These are phyloP conservation scores for Paramarasmius palmivorus DNA, from an alignment of 1,284 basidiomycete genomes.

Conservation along the genomic window DNA sequence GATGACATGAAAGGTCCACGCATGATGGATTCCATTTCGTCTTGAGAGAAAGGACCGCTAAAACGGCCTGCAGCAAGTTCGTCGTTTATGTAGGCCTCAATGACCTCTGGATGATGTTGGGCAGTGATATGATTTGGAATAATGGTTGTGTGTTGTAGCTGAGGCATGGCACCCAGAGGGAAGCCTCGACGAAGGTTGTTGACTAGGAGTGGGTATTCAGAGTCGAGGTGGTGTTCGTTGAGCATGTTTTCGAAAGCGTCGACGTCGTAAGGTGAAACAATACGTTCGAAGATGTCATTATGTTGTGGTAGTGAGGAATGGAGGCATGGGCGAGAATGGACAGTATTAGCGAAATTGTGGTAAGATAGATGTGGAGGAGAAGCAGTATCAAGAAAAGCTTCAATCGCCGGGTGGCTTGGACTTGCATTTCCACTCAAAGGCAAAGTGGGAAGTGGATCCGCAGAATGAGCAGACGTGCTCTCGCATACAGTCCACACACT, in stretches of 20 bases:
- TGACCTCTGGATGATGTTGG: slow-evolving; percentile 9
- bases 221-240: too few species aligned
- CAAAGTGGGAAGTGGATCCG: neutral
- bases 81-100: slow-evolving; percentile 28
- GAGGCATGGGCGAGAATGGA: neutral
- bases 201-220: slow-evolving; percentile 1
- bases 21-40: slow-evolving; percentile 26
- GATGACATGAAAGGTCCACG: slow-evolving; percentile 22
- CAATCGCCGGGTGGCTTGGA: neutral
- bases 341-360: neutral
- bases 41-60: slow-evolving; percentile 31
- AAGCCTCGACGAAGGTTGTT: slow-evolving; percentile 30
- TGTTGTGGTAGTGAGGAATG: neutral
- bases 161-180: slow-evolving; percentile 31
- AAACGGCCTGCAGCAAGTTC: slow-evolving; percentile 27
- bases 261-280: neutral
- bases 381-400: neutral
- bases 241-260: neutral
- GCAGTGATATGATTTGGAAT: slow-evolving; percentile 26
- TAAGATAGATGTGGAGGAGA: neutral
- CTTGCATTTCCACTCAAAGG: neutral
- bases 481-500: neutral
- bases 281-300: neutral
- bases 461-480: neutral
- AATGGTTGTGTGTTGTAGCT: slow-evolving; percentile 16